A percentile compares a stretch with the other conserved stretches of the same genome.
Evolutionary conservation across 2,329 filamentous ascomycete species (phyloP).

Genomic region (Dryadomyces quercus-mongolicae): DNA sequence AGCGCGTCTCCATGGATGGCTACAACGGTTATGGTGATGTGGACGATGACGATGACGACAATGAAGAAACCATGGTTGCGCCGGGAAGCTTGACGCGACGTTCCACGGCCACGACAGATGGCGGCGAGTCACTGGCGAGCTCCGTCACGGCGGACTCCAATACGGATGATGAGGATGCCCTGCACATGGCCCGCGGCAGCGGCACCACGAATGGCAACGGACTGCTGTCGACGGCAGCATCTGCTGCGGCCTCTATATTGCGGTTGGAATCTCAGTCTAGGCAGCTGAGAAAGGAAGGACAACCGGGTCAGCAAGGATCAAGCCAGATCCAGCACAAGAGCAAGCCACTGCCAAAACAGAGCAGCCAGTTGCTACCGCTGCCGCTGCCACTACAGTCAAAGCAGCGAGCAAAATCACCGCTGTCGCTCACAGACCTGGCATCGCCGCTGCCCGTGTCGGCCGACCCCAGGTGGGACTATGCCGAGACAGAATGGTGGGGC

Average conservation of each 20-base stretch:
- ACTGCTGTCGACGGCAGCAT: no score
- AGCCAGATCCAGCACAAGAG: neutral
- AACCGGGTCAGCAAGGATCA: neutral
- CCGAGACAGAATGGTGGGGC: slow-evolving; percentile 95
- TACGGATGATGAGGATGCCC: slow-evolving; percentile 68
- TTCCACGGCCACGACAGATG: neutral
- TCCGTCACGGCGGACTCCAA: slow-evolving; percentile 55
- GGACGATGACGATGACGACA: slow-evolving; percentile 1
- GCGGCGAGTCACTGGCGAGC: slow-evolving; percentile 15
- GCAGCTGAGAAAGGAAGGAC: neutral
- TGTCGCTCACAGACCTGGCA: slow-evolving; percentile 34
- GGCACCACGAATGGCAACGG: slow-evolving; percentile 35
- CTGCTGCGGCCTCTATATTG: no score
- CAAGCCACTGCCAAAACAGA: neutral
- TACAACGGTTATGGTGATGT: neutral
- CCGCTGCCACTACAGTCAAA: neutral
- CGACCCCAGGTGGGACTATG: slow-evolving; percentile 69
- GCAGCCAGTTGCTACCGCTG: slow-evolving; percentile 10
- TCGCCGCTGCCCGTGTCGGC: slow-evolving; percentile 31
- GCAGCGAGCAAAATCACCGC: slow-evolving; percentile 41
- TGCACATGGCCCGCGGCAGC: neutral
- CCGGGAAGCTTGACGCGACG: neutral
- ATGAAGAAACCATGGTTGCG: neutral
- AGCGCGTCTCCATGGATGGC: neutral
- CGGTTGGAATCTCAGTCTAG: no score